Percentiles rank a stretch among this genome's conserved stretches.
Evolutionary conservation across 1,284 basidiomycete genomes (phyloP).

Genomic region (Ustilago sp.): DNA sequence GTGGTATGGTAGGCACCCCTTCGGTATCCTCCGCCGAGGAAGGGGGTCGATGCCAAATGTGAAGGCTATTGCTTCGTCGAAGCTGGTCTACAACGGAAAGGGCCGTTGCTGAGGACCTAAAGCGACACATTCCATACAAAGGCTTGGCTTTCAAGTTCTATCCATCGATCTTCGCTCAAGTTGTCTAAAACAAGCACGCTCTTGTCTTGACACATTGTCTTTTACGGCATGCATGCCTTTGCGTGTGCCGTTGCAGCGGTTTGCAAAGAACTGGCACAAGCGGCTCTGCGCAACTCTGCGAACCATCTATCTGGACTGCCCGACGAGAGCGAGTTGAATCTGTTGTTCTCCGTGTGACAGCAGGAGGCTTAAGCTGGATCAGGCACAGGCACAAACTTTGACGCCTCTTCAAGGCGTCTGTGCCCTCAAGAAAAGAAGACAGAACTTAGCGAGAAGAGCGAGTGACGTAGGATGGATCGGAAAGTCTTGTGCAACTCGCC

Average conservation of each 20-base stretch:
- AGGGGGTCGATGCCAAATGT: neutral
- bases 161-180: neutral
- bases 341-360: neutral
- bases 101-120: neutral
- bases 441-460: neutral
- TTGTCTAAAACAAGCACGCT: neutral
- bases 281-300: too few species aligned
- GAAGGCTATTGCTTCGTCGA: neutral
- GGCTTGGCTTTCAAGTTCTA: neutral
- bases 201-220: neutral
- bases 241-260: neutral
- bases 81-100: neutral
- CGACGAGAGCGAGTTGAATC: neutral
- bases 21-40: neutral
- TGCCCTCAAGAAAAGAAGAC: neutral
- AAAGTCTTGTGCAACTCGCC: neutral
- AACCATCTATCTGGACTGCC: too few species aligned
- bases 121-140: neutral
- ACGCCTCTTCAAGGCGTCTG: neutral
- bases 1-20: neutral
- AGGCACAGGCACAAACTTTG: conserved; percentile 3
- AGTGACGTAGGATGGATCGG: conserved; percentile 11
- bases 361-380: neutral
- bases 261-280: neutral
- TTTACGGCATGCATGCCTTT: neutral